Evolutionary conservation across 2,329 filamentous ascomycete genomes (phyloP).

Genomic region (Sclerotinia glacialis): DNA sequence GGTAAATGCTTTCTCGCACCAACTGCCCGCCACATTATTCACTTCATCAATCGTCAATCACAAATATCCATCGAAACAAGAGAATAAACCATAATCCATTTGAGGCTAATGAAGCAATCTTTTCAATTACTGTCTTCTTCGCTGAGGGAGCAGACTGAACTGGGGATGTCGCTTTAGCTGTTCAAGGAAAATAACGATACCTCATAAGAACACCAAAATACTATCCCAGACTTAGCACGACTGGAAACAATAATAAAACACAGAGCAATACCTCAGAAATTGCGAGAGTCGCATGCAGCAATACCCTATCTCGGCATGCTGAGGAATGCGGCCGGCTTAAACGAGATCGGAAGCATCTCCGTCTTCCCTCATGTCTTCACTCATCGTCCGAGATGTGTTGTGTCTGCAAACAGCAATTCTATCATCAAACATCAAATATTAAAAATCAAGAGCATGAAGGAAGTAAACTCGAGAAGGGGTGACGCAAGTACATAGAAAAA

Average conservation of each 20-base stretch:
- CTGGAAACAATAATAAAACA: too few species aligned
- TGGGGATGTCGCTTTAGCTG: too few species aligned
- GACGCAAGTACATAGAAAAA: not conserved
- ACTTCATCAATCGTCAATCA: too few species aligned
- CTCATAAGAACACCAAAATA: not conserved
- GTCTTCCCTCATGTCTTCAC: not conserved
- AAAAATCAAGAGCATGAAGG: not conserved
- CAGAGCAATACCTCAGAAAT: not conserved
- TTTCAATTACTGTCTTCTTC: not conserved
- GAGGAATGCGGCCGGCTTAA: slow-evolving; percentile 14
- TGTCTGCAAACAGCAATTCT: not conserved
- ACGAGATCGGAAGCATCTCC: not conserved
- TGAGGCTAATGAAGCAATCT: not conserved
- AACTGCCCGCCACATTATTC: not conserved
- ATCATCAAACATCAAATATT: not conserved
- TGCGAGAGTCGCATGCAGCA: not conserved
- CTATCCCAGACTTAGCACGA: not conserved
- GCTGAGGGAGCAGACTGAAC: too few species aligned
- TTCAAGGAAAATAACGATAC: too few species aligned
- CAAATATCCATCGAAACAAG: too few species aligned
- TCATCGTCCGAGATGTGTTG: not conserved
- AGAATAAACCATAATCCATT: too few species aligned
- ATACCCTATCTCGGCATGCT: not conserved
- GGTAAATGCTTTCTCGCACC: not conserved
- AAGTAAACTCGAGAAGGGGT: not conserved